Evolutionary conservation across 202 grass and related monocot species (phyloP).

Genomic region (Panicum virgatum): DNA sequence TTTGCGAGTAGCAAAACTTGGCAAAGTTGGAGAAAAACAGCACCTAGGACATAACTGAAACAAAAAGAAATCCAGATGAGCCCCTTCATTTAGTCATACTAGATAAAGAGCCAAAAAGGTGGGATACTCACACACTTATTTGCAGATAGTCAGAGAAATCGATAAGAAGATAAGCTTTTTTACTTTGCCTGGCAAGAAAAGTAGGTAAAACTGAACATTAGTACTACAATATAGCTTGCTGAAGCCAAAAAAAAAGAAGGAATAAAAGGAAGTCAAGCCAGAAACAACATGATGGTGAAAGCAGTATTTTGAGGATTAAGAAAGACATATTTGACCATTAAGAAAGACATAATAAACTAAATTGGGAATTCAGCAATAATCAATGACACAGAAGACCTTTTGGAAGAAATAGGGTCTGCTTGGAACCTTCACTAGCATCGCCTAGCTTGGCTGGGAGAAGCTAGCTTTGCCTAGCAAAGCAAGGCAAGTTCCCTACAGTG

Average conservation of each 20-base stretch:
- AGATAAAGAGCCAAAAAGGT: slow-evolving; percentile 27
- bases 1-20: slow-evolving; percentile 69
- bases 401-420: background rate
- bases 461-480: background rate
- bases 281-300: slow-evolving; percentile 13
- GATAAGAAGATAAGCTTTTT: slow-evolving; percentile 87
- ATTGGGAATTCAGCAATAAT: background rate
- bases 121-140: slow-evolving; percentile 79
- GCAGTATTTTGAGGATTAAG: background rate
- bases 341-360: background rate
- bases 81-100: slow-evolving; percentile 20
- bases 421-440: background rate
- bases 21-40: slow-evolving; percentile 95
- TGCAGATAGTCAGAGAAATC: slow-evolving; percentile 89
- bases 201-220: slow-evolving; percentile 20
- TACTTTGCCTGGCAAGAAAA: slow-evolving; percentile 74
- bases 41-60: slow-evolving; percentile 95
- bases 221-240: slow-evolving; percentile 8
- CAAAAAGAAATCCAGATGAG: slow-evolving; percentile 54
- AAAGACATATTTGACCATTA: background rate
- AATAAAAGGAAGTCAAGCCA: background rate
- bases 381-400: slow-evolving; percentile 20
- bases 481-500: background rate
- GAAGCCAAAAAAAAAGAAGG: background rate
- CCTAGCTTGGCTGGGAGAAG: background rate